Evolutionary conservation across 164 flowering plant species (phyloP), one percentile per base, ranked within the genome.

Genomic region (Tetracentron sinense): DNA sequence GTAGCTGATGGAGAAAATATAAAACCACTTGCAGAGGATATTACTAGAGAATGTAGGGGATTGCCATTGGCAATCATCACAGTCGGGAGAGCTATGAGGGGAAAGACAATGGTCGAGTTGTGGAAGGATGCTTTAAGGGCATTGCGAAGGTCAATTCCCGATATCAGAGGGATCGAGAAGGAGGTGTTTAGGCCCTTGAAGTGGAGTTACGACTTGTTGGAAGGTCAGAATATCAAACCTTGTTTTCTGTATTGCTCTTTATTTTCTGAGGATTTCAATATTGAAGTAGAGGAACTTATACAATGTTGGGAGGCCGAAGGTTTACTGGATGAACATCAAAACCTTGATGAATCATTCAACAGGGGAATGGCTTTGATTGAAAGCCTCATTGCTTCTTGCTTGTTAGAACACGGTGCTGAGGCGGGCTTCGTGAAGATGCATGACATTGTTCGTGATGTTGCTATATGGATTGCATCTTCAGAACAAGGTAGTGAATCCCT

Each of bases 391-490:
- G 53, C 27, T 4, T 26, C 17, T 47, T 60, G 63, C 20, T 15
- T 60, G 54, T 60, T 60, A 38, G 63, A 60, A 29, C 7, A 3
- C n/a, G 63, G 63, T 28, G 35, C 7, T 6, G 16, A 29, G 1
- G 53, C 6, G 16, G 63, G 26, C 12, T 46, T 54, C 7, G 54
- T 60, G 38, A 47, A 48, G 20, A 60, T 60, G 63, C 63, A 60
- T 60, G 63, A 60, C 47, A 54, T 60, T 12, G 35, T 60, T 27
- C 63, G 63, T 8, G 63, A 60, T 60, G 54, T 60, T 28, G 53
- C 53, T 20, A 60, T 60, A 17, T 60, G 63, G 63, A 60, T 60
- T 27, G 38, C 38, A 28, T 46, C 54, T 11, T 60, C 67, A 4
- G 6, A n/a, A 7, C 54, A 59, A 16, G 64, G 28, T n/a, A 30